Base-by-base conservation (phyloP, 2,329 filamentous ascomycete species). In the Claviceps pazoutovae region DNA sequence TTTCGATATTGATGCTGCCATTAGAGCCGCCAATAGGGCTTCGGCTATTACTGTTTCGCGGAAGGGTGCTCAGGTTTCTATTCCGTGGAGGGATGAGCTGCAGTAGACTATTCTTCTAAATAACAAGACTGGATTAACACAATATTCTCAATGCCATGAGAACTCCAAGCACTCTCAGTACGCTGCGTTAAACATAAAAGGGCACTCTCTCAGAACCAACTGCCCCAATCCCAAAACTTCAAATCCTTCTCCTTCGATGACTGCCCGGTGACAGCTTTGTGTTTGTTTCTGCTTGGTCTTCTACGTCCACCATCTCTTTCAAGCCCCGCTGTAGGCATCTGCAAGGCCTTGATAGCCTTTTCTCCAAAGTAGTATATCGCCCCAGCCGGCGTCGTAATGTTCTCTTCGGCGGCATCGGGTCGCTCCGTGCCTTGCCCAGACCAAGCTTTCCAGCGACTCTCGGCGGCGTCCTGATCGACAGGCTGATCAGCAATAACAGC, bases 1-100 rank as follows among this genome's bases (percentile, higher is more conserved):
- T 13, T 77, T 80, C 53, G 73, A 77, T 53, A 74, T 85, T 45
- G 76, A 76, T 53, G 71, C 73, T 1, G 81, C 84, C 30, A 62
- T 72, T 51, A 59, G 69, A 52, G 82, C 80, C 1, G 81, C 85
- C 0, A 71, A 69, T 57, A 59, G 58, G 47, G 68, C 68, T n/a
- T 64, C 68, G 14, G 67, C 69, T 34, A 64, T 70, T 53, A 72
- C 69, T 7, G 69, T 72, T 30, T 60, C 68, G 21, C 62, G 66
- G 37, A 71, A 66, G 56, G 69, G 69, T n/a, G 69, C 69, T 14
- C 70, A 71, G 50, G 58, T 64, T 44, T 72, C 70, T 41, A 72
- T 72, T 54, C 70, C 70, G 1, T 72, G 70, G 70, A 68, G 64
- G 56, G 64, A 71, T 51, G 69, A 72, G 59, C 57, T 72, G 53